phyloP scores from a whole-genome alignment of 345 rosid species.

The Kandelia obovata region DNA sequence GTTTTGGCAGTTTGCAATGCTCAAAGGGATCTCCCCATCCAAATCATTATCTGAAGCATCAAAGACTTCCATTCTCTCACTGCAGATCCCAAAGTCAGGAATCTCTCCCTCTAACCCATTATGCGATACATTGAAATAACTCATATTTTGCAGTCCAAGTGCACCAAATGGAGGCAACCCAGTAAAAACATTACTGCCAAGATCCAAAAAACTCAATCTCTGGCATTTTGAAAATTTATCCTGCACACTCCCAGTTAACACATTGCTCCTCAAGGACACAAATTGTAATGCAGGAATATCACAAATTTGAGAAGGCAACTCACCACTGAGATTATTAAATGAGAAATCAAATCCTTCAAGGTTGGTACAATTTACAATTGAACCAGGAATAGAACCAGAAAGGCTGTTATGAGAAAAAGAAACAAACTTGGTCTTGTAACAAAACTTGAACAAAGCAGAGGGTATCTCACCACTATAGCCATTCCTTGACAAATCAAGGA shows the following conservation, averaged over 20 bases:
- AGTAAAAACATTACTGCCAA: conserved; percentile 63
- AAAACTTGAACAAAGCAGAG: conserved; percentile 57
- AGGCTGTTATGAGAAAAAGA: conserved; percentile 69
- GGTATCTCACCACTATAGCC: conserved; percentile 64
- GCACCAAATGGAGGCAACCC: conserved; percentile 69
- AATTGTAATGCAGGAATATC: conserved; percentile 54
- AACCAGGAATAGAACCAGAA: conserved; percentile 66
- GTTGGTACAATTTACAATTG: conserved; percentile 56
- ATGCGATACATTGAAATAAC: conserved; percentile 62
- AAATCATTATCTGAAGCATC: conserved; percentile 76
- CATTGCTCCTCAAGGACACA: conserved; percentile 62
- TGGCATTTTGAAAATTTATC: conserved; percentile 55
- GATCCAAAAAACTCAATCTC: conserved; percentile 60
- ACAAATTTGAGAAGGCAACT: conserved; percentile 59
- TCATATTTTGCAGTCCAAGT: conserved; percentile 54
- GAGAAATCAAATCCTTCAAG: conserved; percentile 90
- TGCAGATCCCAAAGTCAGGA: conserved; percentile 51
- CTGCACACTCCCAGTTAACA: conserved; percentile 56
- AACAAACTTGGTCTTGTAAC: conserved; percentile 74
- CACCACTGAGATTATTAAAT: conserved; percentile 63
- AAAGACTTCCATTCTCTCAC: conserved; percentile 51
- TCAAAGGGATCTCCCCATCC: conserved; percentile 54
- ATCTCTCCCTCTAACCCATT: conserved; percentile 66
- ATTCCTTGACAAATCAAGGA: conserved; percentile 87
- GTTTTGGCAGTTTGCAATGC: conserved; percentile 60